Evolutionary conservation across 495 filamentous ascomycete genomes (phyloP).

Genomic region (Hypomontagnella monticulosa): DNA sequence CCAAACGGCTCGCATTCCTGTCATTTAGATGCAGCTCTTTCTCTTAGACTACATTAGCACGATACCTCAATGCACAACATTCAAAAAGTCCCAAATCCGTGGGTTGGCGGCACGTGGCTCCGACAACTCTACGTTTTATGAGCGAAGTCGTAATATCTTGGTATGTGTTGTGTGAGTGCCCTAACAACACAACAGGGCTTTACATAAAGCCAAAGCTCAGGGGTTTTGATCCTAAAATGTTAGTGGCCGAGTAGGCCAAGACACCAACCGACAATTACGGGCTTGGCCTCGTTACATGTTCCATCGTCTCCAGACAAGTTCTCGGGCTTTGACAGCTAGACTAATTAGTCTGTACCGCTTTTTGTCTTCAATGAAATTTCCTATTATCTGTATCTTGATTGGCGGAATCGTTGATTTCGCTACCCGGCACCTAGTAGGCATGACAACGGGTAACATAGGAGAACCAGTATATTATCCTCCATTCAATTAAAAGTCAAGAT

Average conservation of each 20-base stretch:
- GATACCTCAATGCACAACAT: neutral
- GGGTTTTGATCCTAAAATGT: neutral
- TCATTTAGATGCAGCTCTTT: neutral
- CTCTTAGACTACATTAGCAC: neutral
- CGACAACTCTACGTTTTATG: neutral
- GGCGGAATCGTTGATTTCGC: too few species aligned
- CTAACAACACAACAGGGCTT: neutral
- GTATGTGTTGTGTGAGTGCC: neutral
- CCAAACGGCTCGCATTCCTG: slow-evolving; percentile 6
- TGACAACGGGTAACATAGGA: too few species aligned
- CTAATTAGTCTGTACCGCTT: too few species aligned
- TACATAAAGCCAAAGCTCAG: slow-evolving; percentile 19
- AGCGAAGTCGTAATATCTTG: neutral
- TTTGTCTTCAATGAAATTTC: neutral
- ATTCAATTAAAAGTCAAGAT: too few species aligned
- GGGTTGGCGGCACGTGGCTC: slow-evolving; percentile 16
- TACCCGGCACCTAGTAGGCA: too few species aligned
- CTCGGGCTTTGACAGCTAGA: neutral
- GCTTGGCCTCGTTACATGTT: slow-evolving; percentile 1
- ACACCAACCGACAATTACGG: slow-evolving; percentile 7
- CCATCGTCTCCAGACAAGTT: neutral
- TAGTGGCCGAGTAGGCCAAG: slow-evolving; percentile 11
- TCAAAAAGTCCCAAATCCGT: neutral
- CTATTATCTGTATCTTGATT: too few species aligned
- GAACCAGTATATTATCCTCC: too few species aligned